Evolutionary conservation across 495 filamentous ascomycete genomes (phyloP).

Genomic region (Cetradonia linearis): DNA sequence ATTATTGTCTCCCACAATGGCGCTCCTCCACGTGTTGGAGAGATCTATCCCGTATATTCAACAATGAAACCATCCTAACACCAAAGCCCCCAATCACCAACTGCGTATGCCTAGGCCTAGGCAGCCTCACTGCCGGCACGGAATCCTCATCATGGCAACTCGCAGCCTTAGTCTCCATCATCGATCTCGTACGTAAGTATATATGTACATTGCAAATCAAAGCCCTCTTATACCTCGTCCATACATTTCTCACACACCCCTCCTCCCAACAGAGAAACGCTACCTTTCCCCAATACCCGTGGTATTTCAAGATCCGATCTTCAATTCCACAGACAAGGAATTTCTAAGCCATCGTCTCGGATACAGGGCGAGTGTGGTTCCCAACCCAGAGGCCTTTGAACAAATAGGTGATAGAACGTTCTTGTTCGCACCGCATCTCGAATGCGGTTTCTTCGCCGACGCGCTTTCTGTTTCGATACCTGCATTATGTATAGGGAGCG

Average conservation of each 20-base stretch:
- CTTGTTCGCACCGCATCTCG: slow-evolving; percentile 46
- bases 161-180: slow-evolving; percentile 47
- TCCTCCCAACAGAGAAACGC: not conserved
- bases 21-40: slow-evolving; percentile 7
- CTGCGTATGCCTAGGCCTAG: slow-evolving; percentile 46
- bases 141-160: slow-evolving; percentile 44
- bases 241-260: too few relatives aligned
- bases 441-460: slow-evolving; percentile 30
- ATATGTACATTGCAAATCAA: too few relatives aligned
- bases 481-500: slow-evolving; percentile 34
- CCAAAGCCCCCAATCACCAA: slow-evolving; percentile 11
- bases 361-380: slow-evolving; percentile 33
- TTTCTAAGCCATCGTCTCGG: slow-evolving; percentile 43
- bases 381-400: slow-evolving; percentile 48
- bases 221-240: too few relatives aligned
- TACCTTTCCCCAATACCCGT: slow-evolving; percentile 22
- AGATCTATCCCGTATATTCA: not conserved
- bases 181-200: slow-evolving; percentile 33
- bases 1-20: slow-evolving; percentile 11
- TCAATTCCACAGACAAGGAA: slow-evolving; percentile 48
- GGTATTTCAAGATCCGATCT: slow-evolving; percentile 61
- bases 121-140: slow-evolving; percentile 35
- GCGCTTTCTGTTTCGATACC: slow-evolving; percentile 34
- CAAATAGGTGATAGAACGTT: slow-evolving; percentile 43
- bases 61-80: not conserved